A percentile compares a stretch with the other conserved stretches of the same genome.
Conservation (phyloP, 225 moss, liverwort and hornwort genomes). For the Rhytidiadelphus loreus region DNA sequence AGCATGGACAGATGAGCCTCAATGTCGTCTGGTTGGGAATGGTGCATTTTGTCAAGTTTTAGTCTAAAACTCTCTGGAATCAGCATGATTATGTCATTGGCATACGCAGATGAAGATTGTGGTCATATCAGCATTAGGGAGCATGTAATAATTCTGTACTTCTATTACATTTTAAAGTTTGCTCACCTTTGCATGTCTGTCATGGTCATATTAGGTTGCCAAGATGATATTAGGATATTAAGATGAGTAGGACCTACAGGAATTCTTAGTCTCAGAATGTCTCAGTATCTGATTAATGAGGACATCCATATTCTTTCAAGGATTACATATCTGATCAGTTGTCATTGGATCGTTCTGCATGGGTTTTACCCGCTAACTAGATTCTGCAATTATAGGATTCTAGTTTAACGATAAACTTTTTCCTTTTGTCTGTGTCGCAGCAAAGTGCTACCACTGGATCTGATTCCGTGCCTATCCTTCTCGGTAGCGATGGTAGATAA, state of each 20-base stretch:
- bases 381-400: neutral
- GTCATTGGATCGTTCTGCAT: neutral
- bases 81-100: neutral
- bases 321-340: neutral
- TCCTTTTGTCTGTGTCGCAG: slow-evolving; percentile 11
- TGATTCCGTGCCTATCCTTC: neutral
- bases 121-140: neutral
- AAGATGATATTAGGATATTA: neutral
- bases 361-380: neutral
- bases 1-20: neutral
- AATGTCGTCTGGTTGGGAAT: neutral
- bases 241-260: neutral
- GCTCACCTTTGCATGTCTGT: neutral
- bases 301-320: neutral
- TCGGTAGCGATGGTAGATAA: slow-evolving; percentile 1
- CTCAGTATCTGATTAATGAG: neutral
- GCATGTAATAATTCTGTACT: neutral
- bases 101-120: neutral
- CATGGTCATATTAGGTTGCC: neutral
- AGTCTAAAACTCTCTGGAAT: neutral
- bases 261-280: neutral
- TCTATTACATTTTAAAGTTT: neutral
- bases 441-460: neutral
- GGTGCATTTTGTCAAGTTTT: slow-evolving; percentile 6
- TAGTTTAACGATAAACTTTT: neutral